These are phyloP conservation scores for Aspergillus amoenus DNA, from an alignment of 2,329 filamentous ascomycete species.

Conservation along the genomic window DNA sequence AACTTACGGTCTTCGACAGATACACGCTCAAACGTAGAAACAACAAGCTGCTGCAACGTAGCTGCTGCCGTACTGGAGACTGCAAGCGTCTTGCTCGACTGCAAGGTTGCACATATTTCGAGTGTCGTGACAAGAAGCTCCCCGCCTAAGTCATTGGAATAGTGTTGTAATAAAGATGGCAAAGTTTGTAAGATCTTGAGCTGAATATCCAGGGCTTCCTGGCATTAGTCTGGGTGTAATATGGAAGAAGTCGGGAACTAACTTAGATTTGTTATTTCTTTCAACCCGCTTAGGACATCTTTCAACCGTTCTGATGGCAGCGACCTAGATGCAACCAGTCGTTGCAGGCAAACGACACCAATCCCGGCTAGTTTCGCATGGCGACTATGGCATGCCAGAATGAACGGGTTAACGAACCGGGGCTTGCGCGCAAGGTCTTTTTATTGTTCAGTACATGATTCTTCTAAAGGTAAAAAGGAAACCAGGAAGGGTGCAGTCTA, in stretches of 20 bases:
- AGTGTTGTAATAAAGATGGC: constrained; percentile 86
- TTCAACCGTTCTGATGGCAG: constrained; percentile 76
- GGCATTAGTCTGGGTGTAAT: constrained; percentile 21
- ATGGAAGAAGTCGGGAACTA: constrained; percentile 31
- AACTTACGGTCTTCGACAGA: constrained; percentile 72
- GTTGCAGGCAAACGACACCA: constrained; percentile 83
- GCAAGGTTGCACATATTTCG: constrained; percentile 87
- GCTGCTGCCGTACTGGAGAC: constrained; percentile 95
- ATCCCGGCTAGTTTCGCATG: constrained; percentile 88
- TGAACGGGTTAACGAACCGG: constrained; percentile 88
- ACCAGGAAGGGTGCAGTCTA: constrained; percentile 21
- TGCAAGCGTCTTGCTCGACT: constrained; percentile 87
- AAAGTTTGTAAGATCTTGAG: constrained; percentile 93
- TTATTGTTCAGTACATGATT: constrained; percentile 26
- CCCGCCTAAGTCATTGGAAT: constrained; percentile 75
- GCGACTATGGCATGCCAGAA: constrained; percentile 86
- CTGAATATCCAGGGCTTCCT: constrained; percentile 74
- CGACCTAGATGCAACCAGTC: constrained; percentile 78
- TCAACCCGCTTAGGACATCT: constrained; percentile 84
- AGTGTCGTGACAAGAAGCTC: constrained; percentile 78
- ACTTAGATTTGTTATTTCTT: constrained; percentile 74
- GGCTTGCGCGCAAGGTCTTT: constrained; percentile 78
- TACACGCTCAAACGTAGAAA: constrained; percentile 91
- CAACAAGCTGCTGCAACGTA: constrained; percentile 91
- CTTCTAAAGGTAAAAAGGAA: neutral